These are phyloP conservation scores for Mycena maculata DNA, from an alignment of 768 basidiomycete species.

Conservation along the genomic window DNA sequence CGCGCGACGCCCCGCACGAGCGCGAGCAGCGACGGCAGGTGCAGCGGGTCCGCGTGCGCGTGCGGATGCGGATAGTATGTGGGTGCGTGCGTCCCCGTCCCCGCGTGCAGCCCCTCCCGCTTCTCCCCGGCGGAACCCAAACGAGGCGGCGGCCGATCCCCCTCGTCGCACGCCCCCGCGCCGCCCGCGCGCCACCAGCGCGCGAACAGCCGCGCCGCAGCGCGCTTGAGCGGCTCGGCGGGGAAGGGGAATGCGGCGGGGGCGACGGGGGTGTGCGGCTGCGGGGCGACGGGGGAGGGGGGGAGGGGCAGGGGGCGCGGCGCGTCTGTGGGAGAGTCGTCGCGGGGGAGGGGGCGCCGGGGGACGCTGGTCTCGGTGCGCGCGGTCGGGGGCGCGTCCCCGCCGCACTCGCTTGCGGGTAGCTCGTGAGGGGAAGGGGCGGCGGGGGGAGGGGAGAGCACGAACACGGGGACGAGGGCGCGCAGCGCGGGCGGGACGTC, in stretches of 20 bases:
- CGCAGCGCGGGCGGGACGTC: conserved; percentile 1
- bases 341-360: no score
- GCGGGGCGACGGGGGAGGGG: no score
- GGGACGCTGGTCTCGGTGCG: no score
- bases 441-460: background rate
- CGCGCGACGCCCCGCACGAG: conserved; percentile 7
- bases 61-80: background rate
- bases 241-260: background rate
- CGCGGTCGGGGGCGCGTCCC: no score
- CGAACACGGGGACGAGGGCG: conserved; percentile 16
- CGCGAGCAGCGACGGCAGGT: conserved; percentile 20
- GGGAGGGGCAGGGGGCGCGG: no score
- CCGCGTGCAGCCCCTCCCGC: background rate
- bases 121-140: background rate
- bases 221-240: background rate
- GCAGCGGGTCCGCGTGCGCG: conserved; percentile 17
- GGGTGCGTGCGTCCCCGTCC: background rate
- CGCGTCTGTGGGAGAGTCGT: no score
- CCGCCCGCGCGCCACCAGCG: conserved; percentile 18
- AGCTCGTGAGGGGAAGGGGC: background rate
- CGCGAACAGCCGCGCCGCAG: conserved; percentile 6
- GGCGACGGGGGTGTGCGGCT: background rate
- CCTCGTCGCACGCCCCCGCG: background rate
- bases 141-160: background rate
- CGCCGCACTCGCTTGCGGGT: no score